Percentiles rank a stretch among this genome's conserved stretches.
Evolutionary conservation across 805 yeast species (phyloP).

Genomic region (Ogataea methanolica): DNA sequence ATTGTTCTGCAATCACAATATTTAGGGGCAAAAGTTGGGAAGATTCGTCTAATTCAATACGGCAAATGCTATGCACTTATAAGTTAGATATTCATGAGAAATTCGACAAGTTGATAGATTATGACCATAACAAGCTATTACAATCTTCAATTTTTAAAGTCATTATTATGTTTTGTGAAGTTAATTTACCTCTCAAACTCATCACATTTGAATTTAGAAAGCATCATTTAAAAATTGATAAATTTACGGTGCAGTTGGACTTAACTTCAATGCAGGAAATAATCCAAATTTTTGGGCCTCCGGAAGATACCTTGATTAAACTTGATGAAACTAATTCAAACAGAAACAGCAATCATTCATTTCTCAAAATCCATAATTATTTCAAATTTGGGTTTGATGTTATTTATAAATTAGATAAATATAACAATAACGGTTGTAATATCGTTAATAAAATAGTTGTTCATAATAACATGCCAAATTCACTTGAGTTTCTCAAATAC

Average conservation of each 20-base stretch:
- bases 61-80: not conserved
- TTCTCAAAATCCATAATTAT: slow-evolving; percentile 48
- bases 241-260: slow-evolving; percentile 31
- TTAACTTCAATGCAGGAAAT: slow-evolving; percentile 46
- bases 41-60: slow-evolving; percentile 11
- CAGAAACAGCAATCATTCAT: slow-evolving; percentile 7
- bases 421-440: slow-evolving; percentile 25
- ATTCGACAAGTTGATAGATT: too few relatives aligned
- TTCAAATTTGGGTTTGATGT: slow-evolving; percentile 51
- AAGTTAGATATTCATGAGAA: not conserved
- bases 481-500: slow-evolving; percentile 51
- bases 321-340: slow-evolving; percentile 33
- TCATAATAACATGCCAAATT: slow-evolving; percentile 50
- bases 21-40: slow-evolving; percentile 36
- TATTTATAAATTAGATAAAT: slow-evolving; percentile 36
- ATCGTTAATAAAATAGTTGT: slow-evolving; percentile 41
- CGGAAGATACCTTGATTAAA: slow-evolving; percentile 43
- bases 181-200: slow-evolving; percentile 11
- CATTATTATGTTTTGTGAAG: slow-evolving; percentile 8
- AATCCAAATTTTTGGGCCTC: slow-evolving; percentile 47
- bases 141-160: slow-evolving; percentile 6
- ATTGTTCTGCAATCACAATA: slow-evolving; percentile 36
- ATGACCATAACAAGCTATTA: too few relatives aligned
- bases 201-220: slow-evolving; percentile 22
- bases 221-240: slow-evolving; percentile 19